Conservation (phyloP, 352 stramenopile species). For the Phytophthora idaei region DNA sequence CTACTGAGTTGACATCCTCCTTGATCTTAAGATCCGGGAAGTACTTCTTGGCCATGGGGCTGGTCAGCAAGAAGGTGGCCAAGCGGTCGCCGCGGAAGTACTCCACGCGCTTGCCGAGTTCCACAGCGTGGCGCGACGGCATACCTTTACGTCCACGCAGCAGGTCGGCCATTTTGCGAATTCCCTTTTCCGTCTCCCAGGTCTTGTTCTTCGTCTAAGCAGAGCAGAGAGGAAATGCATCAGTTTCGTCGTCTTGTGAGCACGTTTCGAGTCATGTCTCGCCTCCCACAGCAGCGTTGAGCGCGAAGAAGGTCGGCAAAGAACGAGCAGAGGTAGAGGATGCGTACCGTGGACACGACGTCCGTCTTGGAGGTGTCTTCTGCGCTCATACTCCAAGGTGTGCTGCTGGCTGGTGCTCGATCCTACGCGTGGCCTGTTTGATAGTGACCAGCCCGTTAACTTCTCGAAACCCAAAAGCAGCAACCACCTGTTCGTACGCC, state of each 20-base stretch:
- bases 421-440: slow-evolving; percentile 40
- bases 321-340: not conserved
- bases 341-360: slow-evolving; percentile 29
- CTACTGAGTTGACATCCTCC: slow-evolving; percentile 78
- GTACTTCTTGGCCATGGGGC: slow-evolving; percentile 79
- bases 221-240: slow-evolving; percentile 7
- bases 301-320: not conserved
- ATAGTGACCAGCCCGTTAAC: slow-evolving; percentile 29
- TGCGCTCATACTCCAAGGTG: slow-evolving; percentile 28
- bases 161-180: slow-evolving; percentile 85
- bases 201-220: slow-evolving; percentile 48
- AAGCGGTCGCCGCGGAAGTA: slow-evolving; percentile 93
- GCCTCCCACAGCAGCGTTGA: not conserved
- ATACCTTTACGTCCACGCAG: slow-evolving; percentile 87
- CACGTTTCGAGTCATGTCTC: slow-evolving; percentile 9
- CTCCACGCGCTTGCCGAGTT: slow-evolving; percentile 92
- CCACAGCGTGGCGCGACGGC: slow-evolving; percentile 87
- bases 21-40: slow-evolving; percentile 84
- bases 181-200: slow-evolving; percentile 78
- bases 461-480: slow-evolving; percentile 28
- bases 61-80: slow-evolving; percentile 79
- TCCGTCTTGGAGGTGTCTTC: slow-evolving; percentile 33
- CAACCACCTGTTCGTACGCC: slow-evolving; percentile 25
- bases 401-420: slow-evolving; percentile 4
- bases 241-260: slow-evolving; percentile 10